Base-by-base conservation (phyloP, 2,329 filamentous ascomycete genomes). In the Thelonectria olida region DNA sequence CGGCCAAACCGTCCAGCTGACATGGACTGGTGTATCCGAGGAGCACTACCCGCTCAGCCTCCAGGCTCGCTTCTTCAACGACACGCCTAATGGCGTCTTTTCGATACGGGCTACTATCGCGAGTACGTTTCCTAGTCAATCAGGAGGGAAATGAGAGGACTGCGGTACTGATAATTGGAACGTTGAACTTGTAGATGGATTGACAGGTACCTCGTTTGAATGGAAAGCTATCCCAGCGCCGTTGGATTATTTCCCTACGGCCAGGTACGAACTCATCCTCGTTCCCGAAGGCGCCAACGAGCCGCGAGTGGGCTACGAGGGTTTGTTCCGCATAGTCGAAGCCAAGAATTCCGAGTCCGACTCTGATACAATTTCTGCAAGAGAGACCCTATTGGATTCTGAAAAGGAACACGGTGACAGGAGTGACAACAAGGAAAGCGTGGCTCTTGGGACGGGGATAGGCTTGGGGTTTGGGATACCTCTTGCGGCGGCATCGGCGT, bases 11-110 rank as follows among this genome's bases (percentile, higher is more conserved):
- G 41, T 52, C 2, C 20, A 22, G 15, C 48, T 58, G n/a, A 38
- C 27, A 9, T 52, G 55, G 55, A 39, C 27, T 22, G 48, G 48
- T 47, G 55, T 58, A n/a, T 50, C 48, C n/a, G 28, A 47, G 12
- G 7, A 38, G 7, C 22, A 39, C 15, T 58, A 58, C 48, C 55
- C 55, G 42, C 55, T 58, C n/a, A 39, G 39, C n/a, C 48, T 58
- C 27, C 47, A 58, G 39, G 55, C 55, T 27, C 47, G 55, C 12
- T 58, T 52, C 55, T 58, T 58, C 17, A 58, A 58, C 39, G 39
- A 58, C 2, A 58, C 47, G 7, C 25, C 17, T 22, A 28, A 34
- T 5, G 55, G 55, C 15, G 42, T 58, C n/a, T 52, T 58, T 27
- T 58, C 48, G n/a, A 52, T 58, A 22, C 48, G 48, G 10, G 52